A percentile compares a stretch with the other conserved stretches of the same genome.
Evolutionary conservation across 345 rosid genomes (phyloP).

Genomic region (Aquilaria malaccensis): DNA sequence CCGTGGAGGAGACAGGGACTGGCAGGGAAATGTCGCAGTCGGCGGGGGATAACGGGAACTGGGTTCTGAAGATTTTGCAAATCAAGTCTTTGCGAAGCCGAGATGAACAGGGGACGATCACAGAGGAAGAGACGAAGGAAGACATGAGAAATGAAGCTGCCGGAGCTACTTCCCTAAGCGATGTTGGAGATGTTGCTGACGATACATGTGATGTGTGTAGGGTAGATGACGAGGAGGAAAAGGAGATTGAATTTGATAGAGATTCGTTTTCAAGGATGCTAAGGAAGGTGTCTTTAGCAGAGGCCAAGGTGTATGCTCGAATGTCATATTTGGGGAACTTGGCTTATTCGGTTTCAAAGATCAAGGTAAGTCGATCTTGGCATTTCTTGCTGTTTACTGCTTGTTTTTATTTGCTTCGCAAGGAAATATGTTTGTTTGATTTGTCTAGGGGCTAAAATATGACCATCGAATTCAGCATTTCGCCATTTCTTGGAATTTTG

Average conservation of each 20-base stretch:
- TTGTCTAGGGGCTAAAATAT: too few species aligned
- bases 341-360: slow-evolving; percentile 67
- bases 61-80: slow-evolving; percentile 90
- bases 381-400: background rate
- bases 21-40: slow-evolving; percentile 13
- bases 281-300: slow-evolving; percentile 48
- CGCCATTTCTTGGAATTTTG: too few species aligned
- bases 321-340: slow-evolving; percentile 70
- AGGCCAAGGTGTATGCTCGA: slow-evolving; percentile 71
- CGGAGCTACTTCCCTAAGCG: slow-evolving; percentile 4
- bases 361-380: slow-evolving; percentile 37
- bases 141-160: slow-evolving; percentile 12
- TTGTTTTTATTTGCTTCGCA: background rate
- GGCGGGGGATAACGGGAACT: slow-evolving; percentile 41
- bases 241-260: slow-evolving; percentile 44
- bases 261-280: slow-evolving; percentile 72
- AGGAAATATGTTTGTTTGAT: background rate
- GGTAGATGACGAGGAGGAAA: slow-evolving; percentile 25
- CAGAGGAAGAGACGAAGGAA: slow-evolving; percentile 18
- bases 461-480: background rate
- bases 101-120: slow-evolving; percentile 23
- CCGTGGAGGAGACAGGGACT: slow-evolving; percentile 12
- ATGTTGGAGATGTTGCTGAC: slow-evolving; percentile 19
- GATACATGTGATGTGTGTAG: slow-evolving; percentile 44
- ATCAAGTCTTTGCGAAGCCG: slow-evolving; percentile 57